phyloP scores from a whole-genome alignment of 2,329 filamentous ascomycete genomes.

The Periconia digitata region DNA sequence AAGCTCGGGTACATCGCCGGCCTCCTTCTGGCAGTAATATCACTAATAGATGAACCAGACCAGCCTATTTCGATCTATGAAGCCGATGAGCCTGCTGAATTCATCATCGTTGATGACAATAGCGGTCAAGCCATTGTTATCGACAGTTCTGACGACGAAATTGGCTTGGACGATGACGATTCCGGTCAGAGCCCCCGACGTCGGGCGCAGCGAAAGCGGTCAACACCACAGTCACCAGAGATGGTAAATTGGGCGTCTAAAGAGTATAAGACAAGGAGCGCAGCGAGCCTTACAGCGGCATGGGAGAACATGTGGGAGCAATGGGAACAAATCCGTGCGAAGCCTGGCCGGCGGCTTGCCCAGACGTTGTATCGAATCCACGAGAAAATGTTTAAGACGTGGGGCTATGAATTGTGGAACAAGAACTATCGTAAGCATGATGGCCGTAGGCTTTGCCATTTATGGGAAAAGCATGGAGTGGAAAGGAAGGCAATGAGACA shows the following conservation, averaged over 20 bases:
- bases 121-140: slow-evolving; percentile 7
- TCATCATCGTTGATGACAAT: slow-evolving; percentile 9
- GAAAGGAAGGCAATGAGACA: slow-evolving; percentile 4
- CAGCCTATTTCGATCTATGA: slow-evolving; percentile 6
- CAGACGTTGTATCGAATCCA: slow-evolving; percentile 4
- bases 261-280: slow-evolving; percentile 8
- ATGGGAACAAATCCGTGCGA: slow-evolving; percentile 1
- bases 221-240: slow-evolving; percentile 7
- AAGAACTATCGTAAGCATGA: slow-evolving; percentile 8
- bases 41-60: slow-evolving; percentile 8
- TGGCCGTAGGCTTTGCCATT: slow-evolving; percentile 4
- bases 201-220: slow-evolving; percentile 4
- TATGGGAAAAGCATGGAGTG: slow-evolving; percentile 4
- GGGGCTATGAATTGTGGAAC: slow-evolving; percentile 6
- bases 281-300: slow-evolving; percentile 5
- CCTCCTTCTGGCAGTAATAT: slow-evolving; percentile 7
- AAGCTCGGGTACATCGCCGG: slow-evolving; percentile 7
- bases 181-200: slow-evolving; percentile 5
- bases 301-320: slow-evolving; percentile 6
- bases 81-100: slow-evolving; percentile 3
- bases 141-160: slow-evolving; percentile 6
- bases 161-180: slow-evolving; percentile 5
- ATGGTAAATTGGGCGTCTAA: slow-evolving; percentile 11
- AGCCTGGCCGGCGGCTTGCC: slow-evolving; percentile 5
- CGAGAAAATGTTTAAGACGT: slow-evolving; percentile 2